Conservation (phyloP, 1,284 basidiomycete species). For the Ustilago vetiveriae region DNA sequence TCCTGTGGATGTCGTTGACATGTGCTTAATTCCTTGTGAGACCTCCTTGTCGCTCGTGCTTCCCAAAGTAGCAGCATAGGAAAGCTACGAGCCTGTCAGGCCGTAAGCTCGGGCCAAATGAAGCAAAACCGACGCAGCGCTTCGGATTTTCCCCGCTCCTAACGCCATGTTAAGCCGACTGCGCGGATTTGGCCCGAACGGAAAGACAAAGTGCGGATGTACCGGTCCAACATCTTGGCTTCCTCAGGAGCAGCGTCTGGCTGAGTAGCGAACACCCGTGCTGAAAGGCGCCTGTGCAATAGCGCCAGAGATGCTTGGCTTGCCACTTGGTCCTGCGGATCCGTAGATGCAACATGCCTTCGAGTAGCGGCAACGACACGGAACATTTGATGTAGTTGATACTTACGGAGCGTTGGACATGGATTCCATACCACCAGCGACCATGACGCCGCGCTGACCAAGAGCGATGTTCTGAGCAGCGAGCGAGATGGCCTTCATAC, state of each 20-base stretch:
- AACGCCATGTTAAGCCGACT: not conserved
- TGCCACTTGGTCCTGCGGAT: not conserved
- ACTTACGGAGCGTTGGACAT: constrained; percentile 69
- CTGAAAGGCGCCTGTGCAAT: not conserved
- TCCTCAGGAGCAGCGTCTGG: not conserved
- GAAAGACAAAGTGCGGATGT: constrained; percentile 6
- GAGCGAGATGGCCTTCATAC: constrained; percentile 69
- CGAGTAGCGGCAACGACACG: no score
- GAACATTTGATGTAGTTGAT: not conserved
- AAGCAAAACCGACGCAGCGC: no score
- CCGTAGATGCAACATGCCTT: not conserved
- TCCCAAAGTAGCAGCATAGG: no score
- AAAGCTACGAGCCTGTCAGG: no score
- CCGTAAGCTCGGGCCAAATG: no score
- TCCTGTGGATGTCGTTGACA: no score
- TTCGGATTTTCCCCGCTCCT: not conserved
- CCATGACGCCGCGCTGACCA: constrained; percentile 68
- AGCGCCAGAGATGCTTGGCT: not conserved
- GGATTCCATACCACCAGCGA: constrained; percentile 70
- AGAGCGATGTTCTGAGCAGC: constrained; percentile 69
- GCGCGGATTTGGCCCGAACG: constrained; percentile 3
- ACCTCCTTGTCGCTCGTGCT: no score
- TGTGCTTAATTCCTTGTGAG: no score
- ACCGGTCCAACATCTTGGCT: constrained; percentile 11
- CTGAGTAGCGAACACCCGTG: no score